Evolutionary conservation across 1,139 yeast species (phyloP), one percentile per base, ranked within the genome.

Genomic region (Yamadazyma epiphylla): DNA sequence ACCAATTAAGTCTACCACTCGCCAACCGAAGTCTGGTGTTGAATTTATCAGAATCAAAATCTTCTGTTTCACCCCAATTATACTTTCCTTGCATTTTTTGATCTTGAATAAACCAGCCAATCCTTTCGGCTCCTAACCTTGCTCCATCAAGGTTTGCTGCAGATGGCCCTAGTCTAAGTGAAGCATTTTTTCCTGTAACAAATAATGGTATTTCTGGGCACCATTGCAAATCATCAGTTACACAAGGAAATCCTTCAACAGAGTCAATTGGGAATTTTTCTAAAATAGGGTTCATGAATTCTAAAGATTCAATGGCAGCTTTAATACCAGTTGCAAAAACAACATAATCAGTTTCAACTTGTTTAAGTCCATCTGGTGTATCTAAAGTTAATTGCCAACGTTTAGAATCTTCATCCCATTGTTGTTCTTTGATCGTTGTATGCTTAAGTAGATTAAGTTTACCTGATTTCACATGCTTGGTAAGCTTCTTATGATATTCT

Each of bases 81-180:
- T 53, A 48, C 12, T 39, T 33, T 0, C 62, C 61, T 27, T 33
- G 36, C 3, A 52, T 39, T 28, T 46, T 46, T 31, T 48, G 41
- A 12, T 57, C 56, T 34, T 61, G 66, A 13, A 60, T 36, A 30
- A 36, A 50, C 68, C 68, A 64, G 1, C 69, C 74, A 19, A 67
- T 57, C 31, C 75, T 41, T 41, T 70, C 76, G 0, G 74, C 73
- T 3, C 74, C 74, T 9, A 60, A 41, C 20, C 76, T 44, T 1
- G 74, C 74, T 3, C 75, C 75, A 35, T 67, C 74, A 24, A 69
- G 45, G 36, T 70, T 70, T 2, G 74, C 74, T n/a, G 71, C 60
- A 0, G 73, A 61, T 1, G 75, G 74, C 1, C 75, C 75, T 35
- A 67, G 57, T 34, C 59, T 50, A 12, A 70, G 47, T 11, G 66